These are phyloP conservation scores for Myotisia sp. DNA, from an alignment of 2,329 filamentous ascomycete genomes.

Conservation along the genomic window DNA sequence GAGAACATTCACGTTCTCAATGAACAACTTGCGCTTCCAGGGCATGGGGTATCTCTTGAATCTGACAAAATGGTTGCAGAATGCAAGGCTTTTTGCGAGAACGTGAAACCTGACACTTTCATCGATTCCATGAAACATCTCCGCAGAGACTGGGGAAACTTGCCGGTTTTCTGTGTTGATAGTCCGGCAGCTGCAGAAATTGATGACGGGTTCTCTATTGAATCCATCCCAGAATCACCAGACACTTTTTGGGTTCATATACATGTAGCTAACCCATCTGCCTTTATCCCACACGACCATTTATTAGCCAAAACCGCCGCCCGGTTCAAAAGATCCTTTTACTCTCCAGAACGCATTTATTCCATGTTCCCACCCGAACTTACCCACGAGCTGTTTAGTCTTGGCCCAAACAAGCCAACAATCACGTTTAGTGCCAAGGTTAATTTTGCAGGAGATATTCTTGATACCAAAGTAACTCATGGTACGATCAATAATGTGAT, in stretches of 20 bases:
- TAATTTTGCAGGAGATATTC: constrained; percentile 36
- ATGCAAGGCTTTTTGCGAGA: constrained; percentile 18
- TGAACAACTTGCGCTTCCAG: constrained; percentile 39
- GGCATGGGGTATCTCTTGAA: constrained; percentile 21
- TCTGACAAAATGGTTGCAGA: constrained; percentile 21
- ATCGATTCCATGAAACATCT: constrained; percentile 42
- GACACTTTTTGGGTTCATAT: constrained; percentile 45
- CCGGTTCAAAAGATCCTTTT: constrained; percentile 41
- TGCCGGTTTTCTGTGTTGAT: constrained; percentile 49
- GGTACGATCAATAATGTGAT: constrained; percentile 43
- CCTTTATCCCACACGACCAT: constrained; percentile 41
- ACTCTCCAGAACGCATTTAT: constrained; percentile 39
- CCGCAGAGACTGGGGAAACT: constrained; percentile 43
- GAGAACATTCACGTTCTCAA: constrained; percentile 41
- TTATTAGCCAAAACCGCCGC: constrained; percentile 41
- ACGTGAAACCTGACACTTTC: constrained; percentile 18
- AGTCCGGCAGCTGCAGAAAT: constrained; percentile 41
- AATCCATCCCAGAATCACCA: constrained; percentile 31
- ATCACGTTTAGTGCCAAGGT: constrained; percentile 48
- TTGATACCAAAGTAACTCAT: constrained; percentile 41
- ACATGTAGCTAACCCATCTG: constrained; percentile 51
- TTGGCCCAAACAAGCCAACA: constrained; percentile 39
- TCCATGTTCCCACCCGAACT: constrained; percentile 42
- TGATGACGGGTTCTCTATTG: constrained; percentile 49
- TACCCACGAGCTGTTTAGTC: constrained; percentile 39